Evolutionary conservation across 305 asterid genomes (phyloP).

Genomic region (Fraxinus sp.): DNA sequence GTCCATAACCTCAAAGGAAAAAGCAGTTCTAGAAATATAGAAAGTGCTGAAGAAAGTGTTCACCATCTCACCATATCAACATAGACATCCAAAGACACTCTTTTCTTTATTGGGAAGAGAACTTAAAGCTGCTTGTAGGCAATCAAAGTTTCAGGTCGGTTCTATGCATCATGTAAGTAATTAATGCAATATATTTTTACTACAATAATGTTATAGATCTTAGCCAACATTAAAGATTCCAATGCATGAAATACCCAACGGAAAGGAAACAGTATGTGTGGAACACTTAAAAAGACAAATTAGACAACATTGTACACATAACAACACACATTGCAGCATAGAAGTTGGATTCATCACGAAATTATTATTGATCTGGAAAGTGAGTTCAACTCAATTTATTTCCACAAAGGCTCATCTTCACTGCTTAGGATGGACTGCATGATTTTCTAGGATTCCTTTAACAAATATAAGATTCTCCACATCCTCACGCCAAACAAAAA

Average conservation of each 20-base stretch:
- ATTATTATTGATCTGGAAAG: background rate
- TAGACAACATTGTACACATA: background rate
- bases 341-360: background rate
- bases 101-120: background rate
- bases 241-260: background rate
- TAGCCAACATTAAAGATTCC: too few relatives aligned
- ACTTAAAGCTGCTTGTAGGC: background rate
- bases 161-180: background rate
- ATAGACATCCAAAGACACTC: background rate
- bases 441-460: background rate
- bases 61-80: background rate
- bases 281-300: background rate
- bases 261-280: background rate
- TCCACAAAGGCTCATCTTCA: background rate
- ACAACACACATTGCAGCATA: background rate
- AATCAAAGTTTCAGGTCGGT: background rate
- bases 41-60: background rate
- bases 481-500: background rate
- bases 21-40: background rate
- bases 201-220: too few relatives aligned
- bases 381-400: background rate
- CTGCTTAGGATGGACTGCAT: background rate
- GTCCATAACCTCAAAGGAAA: background rate
- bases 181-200: background rate
- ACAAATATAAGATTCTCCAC: background rate